Base-by-base conservation (phyloP, 164 flowering plant genomes). In the Chimonanthus salicifolius region DNA sequence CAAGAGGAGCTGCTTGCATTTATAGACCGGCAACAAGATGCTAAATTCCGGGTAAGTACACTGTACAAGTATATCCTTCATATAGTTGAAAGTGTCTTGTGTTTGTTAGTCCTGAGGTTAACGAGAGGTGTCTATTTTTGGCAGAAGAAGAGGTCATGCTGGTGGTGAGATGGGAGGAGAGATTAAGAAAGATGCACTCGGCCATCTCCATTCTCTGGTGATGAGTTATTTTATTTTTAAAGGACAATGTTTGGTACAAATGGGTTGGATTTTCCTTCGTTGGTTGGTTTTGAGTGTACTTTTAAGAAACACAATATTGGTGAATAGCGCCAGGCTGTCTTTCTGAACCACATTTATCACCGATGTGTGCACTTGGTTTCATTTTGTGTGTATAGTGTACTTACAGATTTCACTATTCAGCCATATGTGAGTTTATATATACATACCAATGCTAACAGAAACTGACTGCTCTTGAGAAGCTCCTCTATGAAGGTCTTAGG, bases 1-100 rank as follows among this genome's bases (percentile, higher is more conserved):
- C 97, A 94, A 83, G 98, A 92, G 67, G 96, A 94, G 47, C 81
- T 92, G 73, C 94, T 94, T 54, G 98, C 93, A 50, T 92, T 89
- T 74, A 88, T 90, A n/a, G 97, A 94, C 80, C 65, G 85, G 16
- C 92, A 94, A 80, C 86, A 82, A 77, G 91, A 83, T 72, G 91
- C 94, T 63, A 88, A 88, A 75, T 79, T 83, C 58, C 85, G 83
- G 85, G 97, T 89, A 79, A 73, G 84, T 71, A 3, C 2, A 15
- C 33, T 33, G 33, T 33, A 33, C 2, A 33, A 33, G 33, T 47
- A 7, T 45, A 7, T 48, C 21, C 54, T 68, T 47, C n/a, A 2
- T 5, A 13, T 48, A 11, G 68, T 43, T n/a, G 3, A 47, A 9
- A 44, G 46, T n/a, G 7, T 6, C 16, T 4, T 66, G 16, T 47